Percentiles rank a stretch among this genome's conserved stretches.
These are phyloP conservation scores for Panaeolus papilionaceus DNA, from an alignment of 768 basidiomycete genomes.

Conservation along the genomic window DNA sequence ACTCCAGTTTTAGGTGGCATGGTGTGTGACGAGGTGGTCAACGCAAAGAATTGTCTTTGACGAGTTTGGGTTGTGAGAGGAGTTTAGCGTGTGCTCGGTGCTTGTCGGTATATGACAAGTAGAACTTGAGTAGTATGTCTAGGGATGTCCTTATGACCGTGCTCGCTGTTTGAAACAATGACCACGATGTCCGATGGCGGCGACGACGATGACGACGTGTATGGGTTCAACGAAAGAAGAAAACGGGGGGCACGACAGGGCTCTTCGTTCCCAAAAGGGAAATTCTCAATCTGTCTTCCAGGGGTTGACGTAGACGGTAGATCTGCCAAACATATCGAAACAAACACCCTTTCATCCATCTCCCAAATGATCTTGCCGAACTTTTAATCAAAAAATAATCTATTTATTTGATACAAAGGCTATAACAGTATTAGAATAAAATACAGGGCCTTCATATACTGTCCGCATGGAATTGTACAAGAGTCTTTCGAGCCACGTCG, in stretches of 20 bases:
- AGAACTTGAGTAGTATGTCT: neutral
- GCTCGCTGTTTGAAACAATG: neutral
- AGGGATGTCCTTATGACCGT: neutral
- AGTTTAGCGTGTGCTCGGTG: neutral
- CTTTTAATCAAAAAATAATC: no score
- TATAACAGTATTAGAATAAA: neutral
- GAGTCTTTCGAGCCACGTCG: neutral
- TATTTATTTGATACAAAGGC: neutral
- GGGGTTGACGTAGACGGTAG: neutral
- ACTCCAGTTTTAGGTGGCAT: conserved; percentile 79
- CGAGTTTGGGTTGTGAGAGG: neutral
- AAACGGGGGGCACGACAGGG: conserved; percentile 12
- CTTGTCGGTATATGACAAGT: neutral
- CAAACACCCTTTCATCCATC: neutral
- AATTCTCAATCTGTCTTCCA: conserved; percentile 12
- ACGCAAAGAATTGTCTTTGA: neutral
- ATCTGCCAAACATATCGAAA: conserved; percentile 8
- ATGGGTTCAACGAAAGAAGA: conserved; percentile 13
- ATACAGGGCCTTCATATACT: neutral
- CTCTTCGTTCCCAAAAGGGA: neutral
- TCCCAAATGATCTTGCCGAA: neutral
- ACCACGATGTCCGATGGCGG: neutral
- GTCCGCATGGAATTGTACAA: neutral
- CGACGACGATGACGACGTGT: neutral
- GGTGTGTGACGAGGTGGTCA: neutral